phyloP scores from a whole-genome alignment of 2,329 filamentous ascomycete species.

The Colletotrichum tropicale region DNA sequence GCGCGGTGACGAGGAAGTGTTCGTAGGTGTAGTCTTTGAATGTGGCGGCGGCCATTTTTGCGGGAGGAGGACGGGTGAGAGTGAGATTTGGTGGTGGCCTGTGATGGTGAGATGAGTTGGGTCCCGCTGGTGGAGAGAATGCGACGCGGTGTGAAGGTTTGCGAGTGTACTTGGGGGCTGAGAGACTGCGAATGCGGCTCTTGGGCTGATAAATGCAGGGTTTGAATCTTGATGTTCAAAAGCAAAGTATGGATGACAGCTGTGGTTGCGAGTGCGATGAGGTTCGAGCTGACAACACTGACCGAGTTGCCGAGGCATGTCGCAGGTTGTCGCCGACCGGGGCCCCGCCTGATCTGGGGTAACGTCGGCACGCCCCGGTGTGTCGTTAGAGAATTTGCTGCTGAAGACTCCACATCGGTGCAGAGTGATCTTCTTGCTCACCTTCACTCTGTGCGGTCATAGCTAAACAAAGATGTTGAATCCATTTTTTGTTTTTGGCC shows the following conservation, averaged over 20 bases:
- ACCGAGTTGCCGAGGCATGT: constrained; percentile 20
- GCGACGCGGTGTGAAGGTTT: background rate
- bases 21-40: constrained; percentile 51
- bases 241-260: background rate
- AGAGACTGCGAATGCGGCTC: background rate
- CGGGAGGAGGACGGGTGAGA: background rate
- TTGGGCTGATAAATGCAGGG: background rate
- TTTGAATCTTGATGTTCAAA: background rate
- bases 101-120: background rate
- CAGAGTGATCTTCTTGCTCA: background rate
- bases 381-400: background rate
- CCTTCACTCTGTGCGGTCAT: background rate
- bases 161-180: background rate
- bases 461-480: background rate
- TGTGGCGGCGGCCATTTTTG: constrained; percentile 9
- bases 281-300: background rate
- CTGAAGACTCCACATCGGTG: background rate
- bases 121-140: background rate
- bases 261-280: constrained; percentile 11
- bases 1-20: constrained; percentile 77
- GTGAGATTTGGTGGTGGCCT: background rate
- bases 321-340: background rate
- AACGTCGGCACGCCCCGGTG: background rate
- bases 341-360: constrained; percentile 16
- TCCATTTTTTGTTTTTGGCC: background rate